Conservation (phyloP, 2,329 filamentous ascomycete species). For the Macrophomina tecta region DNA sequence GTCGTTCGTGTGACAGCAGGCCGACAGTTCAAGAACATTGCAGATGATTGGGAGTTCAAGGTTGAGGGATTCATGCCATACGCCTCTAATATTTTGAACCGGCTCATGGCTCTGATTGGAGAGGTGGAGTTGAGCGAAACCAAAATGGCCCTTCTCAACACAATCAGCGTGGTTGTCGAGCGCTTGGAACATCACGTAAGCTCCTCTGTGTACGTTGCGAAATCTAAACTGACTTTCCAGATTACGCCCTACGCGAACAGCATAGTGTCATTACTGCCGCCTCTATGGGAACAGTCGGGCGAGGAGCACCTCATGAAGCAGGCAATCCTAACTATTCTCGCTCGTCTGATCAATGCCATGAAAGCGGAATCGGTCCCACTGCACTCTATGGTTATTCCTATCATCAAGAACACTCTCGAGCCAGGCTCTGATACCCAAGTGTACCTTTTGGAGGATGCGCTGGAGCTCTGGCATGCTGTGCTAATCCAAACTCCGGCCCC, state of each 20-base stretch:
- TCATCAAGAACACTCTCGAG: constrained; percentile 80
- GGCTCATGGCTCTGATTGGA: constrained; percentile 77
- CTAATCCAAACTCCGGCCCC: constrained; percentile 63
- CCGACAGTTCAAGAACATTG: constrained; percentile 78
- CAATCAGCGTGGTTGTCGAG: constrained; percentile 79
- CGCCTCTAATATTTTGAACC: constrained; percentile 73
- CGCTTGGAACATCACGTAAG: constrained; percentile 76
- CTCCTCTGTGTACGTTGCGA: constrained; percentile 12
- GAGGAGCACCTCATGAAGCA: constrained; percentile 95
- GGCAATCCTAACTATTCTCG: constrained; percentile 83
- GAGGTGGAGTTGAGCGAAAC: constrained; percentile 85
- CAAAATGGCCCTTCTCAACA: constrained; percentile 87
- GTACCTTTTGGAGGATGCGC: constrained; percentile 87
- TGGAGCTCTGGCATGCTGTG: constrained; percentile 86
- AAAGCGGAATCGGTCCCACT: constrained; percentile 78
- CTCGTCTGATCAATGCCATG: constrained; percentile 85
- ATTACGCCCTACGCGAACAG: constrained; percentile 74
- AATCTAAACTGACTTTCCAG: constrained; percentile 36
- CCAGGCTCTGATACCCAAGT: constrained; percentile 67
- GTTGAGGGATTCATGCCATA: constrained; percentile 77
- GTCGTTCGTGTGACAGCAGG: constrained; percentile 93
- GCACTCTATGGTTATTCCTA: constrained; percentile 78
- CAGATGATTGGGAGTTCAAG: constrained; percentile 84
- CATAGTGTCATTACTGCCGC: constrained; percentile 80
- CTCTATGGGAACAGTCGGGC: constrained; percentile 82